Evolutionary conservation across 2,329 filamentous ascomycete genomes (phyloP).

Genomic region (Cryphonectria radicalis): DNA sequence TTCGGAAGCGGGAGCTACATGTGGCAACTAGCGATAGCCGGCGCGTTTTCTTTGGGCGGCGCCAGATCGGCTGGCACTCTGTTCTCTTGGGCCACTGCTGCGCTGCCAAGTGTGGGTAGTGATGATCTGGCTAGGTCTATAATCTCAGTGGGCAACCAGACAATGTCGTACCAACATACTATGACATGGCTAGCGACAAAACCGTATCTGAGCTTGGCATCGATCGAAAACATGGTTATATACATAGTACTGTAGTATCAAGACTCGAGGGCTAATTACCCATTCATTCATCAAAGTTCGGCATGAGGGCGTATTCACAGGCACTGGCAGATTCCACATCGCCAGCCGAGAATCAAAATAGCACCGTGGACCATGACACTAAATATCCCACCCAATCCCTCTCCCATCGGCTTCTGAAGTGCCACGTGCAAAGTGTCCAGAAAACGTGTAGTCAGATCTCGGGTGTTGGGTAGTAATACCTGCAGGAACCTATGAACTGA

Average conservation of each 20-base stretch:
- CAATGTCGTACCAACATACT: background rate
- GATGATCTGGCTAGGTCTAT: background rate
- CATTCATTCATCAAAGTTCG: too few relatives aligned
- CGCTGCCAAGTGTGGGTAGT: background rate
- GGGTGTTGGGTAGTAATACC: background rate
- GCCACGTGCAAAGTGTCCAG: background rate
- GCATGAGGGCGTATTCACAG: background rate
- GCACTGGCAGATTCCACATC: background rate
- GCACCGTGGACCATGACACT: background rate
- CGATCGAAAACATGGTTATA: background rate
- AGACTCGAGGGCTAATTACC: background rate
- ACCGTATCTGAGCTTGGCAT: background rate
- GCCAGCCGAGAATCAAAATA: background rate
- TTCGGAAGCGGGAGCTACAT: background rate
- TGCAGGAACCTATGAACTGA: background rate
- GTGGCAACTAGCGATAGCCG: constrained; percentile 1
- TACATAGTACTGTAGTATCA: background rate
- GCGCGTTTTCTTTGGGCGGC: background rate
- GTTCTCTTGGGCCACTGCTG: background rate
- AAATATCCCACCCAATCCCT: background rate
- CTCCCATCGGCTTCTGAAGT: background rate
- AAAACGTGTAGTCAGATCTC: background rate
- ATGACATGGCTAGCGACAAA: background rate
- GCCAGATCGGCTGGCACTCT: background rate
- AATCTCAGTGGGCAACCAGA: background rate